Conservation (phyloP, 2,329 filamentous ascomycete genomes). For the Colletotrichum gloeosporioides region DNA sequence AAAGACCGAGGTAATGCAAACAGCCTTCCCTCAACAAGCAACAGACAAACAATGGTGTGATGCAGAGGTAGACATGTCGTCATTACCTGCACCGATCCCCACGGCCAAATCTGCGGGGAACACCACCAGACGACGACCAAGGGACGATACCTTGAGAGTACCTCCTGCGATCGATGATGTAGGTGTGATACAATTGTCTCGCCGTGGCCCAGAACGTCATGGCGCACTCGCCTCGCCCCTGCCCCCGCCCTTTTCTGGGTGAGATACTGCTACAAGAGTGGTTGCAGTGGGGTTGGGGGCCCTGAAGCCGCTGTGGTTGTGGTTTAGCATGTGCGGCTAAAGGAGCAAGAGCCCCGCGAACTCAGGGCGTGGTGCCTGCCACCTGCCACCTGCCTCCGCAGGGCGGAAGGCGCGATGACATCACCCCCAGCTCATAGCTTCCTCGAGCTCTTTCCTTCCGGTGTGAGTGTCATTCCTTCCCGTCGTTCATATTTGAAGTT, state of each 20-base stretch:
- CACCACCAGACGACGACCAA: not conserved
- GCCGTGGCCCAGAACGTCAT: conserved; percentile 15
- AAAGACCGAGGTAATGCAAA: conserved; percentile 9
- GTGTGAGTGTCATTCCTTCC: not conserved
- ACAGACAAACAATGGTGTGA: not conserved
- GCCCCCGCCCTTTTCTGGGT: not conserved
- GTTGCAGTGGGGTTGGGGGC: not conserved
- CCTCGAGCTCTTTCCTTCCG: not conserved
- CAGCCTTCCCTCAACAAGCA: not conserved
- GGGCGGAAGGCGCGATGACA: not conserved
- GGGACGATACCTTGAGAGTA: not conserved
- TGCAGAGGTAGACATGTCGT: conserved; percentile 8
- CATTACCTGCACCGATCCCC: not conserved
- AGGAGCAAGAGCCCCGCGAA: not conserved
- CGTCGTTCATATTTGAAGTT: not conserved
- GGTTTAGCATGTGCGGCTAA: not conserved
- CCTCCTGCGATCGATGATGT: conserved; percentile 16
- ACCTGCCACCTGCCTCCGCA: not conserved
- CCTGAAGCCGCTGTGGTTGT: not conserved
- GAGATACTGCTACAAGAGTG: not conserved
- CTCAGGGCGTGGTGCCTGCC: not conserved
- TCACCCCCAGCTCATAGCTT: conserved; percentile 15
- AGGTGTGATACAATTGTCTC: conserved; percentile 22
- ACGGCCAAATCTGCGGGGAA: not conserved
- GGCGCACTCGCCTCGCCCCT: not conserved